A percentile compares a stretch with the other conserved stretches of the same genome.
These are phyloP conservation scores for Zelonia costaricensis DNA, from an alignment of 208 protist species.

Conservation along the genomic window DNA sequence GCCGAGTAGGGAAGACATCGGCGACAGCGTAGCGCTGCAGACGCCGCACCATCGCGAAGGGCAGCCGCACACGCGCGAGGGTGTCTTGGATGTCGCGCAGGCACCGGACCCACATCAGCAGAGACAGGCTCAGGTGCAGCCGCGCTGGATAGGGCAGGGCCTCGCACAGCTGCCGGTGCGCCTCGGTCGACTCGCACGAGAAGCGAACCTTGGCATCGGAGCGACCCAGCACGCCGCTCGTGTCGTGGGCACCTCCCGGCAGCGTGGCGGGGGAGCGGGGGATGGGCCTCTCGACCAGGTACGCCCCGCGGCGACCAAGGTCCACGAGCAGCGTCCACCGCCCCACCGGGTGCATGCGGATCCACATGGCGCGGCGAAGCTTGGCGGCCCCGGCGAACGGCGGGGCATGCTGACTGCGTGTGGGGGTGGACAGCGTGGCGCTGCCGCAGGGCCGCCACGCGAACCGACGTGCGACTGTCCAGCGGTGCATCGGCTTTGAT, in stretches of 20 bases:
- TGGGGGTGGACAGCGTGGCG: neutral
- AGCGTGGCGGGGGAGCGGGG: neutral
- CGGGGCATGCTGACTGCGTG: neutral
- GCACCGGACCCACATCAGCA: slow-evolving; percentile 64
- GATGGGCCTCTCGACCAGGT: slow-evolving; percentile 40
- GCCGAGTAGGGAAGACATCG: slow-evolving; percentile 62
- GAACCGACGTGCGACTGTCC: too few species aligned
- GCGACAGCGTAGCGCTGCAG: slow-evolving; percentile 34
- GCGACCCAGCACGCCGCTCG: slow-evolving; percentile 1
- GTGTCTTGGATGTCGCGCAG: slow-evolving; percentile 76
- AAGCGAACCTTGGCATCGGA: slow-evolving; percentile 33
- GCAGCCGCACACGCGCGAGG: slow-evolving; percentile 53
- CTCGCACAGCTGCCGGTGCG: slow-evolving; percentile 34
- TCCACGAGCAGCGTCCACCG: slow-evolving; percentile 78
- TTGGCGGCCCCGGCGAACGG: slow-evolving; percentile 2
- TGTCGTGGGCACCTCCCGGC: neutral
- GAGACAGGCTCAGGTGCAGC: slow-evolving; percentile 57
- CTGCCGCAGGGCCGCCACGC: too few species aligned
- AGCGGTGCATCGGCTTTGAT: too few species aligned
- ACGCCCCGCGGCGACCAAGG: slow-evolving; percentile 48
- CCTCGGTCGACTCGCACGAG: slow-evolving; percentile 10
- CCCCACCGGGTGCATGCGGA: slow-evolving; percentile 65
- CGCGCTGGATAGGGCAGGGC: slow-evolving; percentile 64
- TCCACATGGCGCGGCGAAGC: slow-evolving; percentile 48
- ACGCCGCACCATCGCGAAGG: slow-evolving; percentile 49